Evolutionary conservation across 768 basidiomycete species (phyloP).

Genomic region (Fistulinella prunicolor): DNA sequence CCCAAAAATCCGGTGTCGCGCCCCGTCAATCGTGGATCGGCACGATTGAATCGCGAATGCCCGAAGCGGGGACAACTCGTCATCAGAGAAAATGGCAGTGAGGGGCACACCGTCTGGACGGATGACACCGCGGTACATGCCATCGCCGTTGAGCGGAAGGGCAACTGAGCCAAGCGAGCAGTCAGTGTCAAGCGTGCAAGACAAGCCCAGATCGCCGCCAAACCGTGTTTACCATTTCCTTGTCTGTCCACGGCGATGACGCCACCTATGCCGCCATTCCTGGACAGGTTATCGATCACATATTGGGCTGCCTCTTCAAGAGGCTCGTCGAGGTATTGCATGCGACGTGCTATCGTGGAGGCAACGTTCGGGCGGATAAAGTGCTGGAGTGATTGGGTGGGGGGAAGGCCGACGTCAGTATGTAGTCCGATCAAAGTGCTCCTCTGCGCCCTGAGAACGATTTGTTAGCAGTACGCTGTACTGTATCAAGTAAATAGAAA

Average conservation of each 20-base stretch:
- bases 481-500: no score
- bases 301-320: conserved; percentile 51
- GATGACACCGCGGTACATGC: conserved; percentile 83
- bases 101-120: conserved; percentile 63
- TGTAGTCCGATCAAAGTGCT: conserved; percentile 1
- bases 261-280: conserved; percentile 66
- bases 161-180: conserved; percentile 44
- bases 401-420: background rate
- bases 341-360: conserved; percentile 61
- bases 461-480: no score
- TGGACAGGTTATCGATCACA: conserved; percentile 56
- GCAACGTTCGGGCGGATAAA: conserved; percentile 73
- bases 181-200: background rate
- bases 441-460: no score
- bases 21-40: no score
- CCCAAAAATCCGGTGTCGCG: no score
- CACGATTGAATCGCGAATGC: no score
- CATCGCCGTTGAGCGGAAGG: conserved; percentile 69
- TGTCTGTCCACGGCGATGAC: conserved; percentile 67
- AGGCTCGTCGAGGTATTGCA: conserved; percentile 58
- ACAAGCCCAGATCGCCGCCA: no score
- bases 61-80: conserved; percentile 37
- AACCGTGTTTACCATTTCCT: conserved; percentile 70
- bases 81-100: conserved; percentile 78
- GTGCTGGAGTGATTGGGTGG: no score